Conservation (phyloP, 2,329 filamentous ascomycete species). For the Diplodia intermedia region DNA sequence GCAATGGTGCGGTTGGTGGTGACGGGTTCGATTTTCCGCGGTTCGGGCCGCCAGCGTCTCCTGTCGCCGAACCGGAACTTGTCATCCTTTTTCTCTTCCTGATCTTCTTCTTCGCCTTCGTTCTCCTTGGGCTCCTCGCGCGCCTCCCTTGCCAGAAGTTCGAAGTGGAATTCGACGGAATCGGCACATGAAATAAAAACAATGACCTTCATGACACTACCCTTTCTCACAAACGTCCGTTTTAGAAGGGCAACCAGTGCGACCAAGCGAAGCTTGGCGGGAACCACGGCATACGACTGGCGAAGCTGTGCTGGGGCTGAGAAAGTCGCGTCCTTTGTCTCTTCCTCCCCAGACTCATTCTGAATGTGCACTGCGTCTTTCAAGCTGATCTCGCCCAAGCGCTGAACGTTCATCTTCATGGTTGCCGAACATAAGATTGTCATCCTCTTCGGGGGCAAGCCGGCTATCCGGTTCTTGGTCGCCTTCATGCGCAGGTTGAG, state of each 20-base stretch:
- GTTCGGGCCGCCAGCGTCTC: slow-evolving; percentile 7
- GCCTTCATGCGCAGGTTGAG: slow-evolving; percentile 70
- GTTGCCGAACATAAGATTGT: slow-evolving; percentile 96
- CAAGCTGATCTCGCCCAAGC: slow-evolving; percentile 90
- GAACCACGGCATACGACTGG: slow-evolving; percentile 86
- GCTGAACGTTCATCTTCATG: slow-evolving; percentile 97
- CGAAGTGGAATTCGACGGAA: slow-evolving; percentile 95
- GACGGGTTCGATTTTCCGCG: slow-evolving; percentile 38
- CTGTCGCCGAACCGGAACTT: slow-evolving; percentile 34
- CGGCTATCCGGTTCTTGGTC: slow-evolving; percentile 66
- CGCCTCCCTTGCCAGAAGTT: slow-evolving; percentile 66
- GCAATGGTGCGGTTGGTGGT: slow-evolving; percentile 66
- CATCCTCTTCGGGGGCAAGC: slow-evolving; percentile 76
- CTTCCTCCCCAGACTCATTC: slow-evolving; percentile 61
- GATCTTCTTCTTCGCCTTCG: slow-evolving; percentile 36
- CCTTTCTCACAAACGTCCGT: slow-evolving; percentile 84
- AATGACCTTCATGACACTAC: slow-evolving; percentile 94
- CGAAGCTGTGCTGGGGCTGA: slow-evolving; percentile 90
- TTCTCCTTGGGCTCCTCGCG: neutral
- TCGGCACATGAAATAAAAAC: slow-evolving; percentile 97
- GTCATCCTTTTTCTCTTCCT: slow-evolving; percentile 37
- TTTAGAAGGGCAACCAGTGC: slow-evolving; percentile 85
- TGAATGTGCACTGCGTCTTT: slow-evolving; percentile 90
- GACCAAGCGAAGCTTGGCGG: slow-evolving; percentile 88
- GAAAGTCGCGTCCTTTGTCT: slow-evolving; percentile 64